Percentiles rank a stretch among this genome's conserved stretches.
Evolutionary conservation across 306 rosid species (phyloP).

Genomic region (Prunus padus): DNA sequence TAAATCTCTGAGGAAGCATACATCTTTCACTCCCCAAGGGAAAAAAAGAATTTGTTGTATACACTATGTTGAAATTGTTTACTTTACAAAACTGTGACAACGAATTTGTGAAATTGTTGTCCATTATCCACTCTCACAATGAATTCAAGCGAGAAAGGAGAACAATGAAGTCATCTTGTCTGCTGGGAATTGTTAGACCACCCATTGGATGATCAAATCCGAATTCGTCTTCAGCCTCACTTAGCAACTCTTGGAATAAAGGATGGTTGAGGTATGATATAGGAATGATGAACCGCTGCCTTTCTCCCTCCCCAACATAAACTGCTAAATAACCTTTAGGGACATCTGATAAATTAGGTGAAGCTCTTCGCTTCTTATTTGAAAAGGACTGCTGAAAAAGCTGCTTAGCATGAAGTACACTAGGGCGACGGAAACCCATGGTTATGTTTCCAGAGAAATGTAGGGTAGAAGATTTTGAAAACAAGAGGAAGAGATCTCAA

Average conservation of each 20-base stretch:
- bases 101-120: neutral
- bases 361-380: neutral
- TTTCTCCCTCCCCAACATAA: slow-evolving; percentile 28
- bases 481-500: neutral
- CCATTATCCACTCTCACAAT: neutral
- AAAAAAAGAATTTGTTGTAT: neutral
- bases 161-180: slow-evolving; percentile 27
- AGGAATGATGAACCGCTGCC: slow-evolving; percentile 30
- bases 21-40: neutral
- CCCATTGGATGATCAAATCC: neutral
- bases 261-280: slow-evolving; percentile 25
- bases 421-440: neutral
- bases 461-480: neutral
- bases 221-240: slow-evolving; percentile 6
- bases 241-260: slow-evolving; percentile 22
- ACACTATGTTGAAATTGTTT: neutral
- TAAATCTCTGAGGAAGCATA: too few relatives aligned
- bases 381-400: neutral
- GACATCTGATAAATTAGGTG: slow-evolving; percentile 11
- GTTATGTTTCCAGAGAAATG: neutral
- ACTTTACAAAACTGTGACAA: neutral
- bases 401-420: neutral
- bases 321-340: slow-evolving; percentile 35
- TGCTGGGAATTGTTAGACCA: neutral
- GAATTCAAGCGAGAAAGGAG: slow-evolving; percentile 32